Percentiles rank a stretch among this genome's conserved stretches.
These are phyloP conservation scores for Paraglomus brasilianum DNA, from an alignment of 192 early-diverging fungal genomes.

Conservation along the genomic window DNA sequence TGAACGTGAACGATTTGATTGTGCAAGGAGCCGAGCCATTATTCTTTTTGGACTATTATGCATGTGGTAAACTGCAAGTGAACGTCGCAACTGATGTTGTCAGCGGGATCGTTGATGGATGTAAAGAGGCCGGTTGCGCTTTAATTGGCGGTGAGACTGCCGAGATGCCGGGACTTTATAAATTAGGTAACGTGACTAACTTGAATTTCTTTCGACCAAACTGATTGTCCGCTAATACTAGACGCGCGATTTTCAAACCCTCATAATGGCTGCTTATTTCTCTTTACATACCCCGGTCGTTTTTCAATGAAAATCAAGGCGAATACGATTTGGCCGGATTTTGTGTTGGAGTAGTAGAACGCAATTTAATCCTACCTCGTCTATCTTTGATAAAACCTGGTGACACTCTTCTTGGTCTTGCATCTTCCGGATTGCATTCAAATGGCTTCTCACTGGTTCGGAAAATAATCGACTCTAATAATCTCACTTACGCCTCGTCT, in stretches of 20 bases:
- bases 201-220: too few species aligned
- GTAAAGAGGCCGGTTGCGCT: conserved; percentile 85
- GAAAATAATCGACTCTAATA: conserved; percentile 73
- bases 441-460: conserved; percentile 99
- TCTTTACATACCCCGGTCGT: not conserved
- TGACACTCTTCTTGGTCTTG: conserved; percentile 86
- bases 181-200: conserved; percentile 37
- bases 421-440: conserved; percentile 97
- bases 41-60: conserved; percentile 99
- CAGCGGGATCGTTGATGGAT: conserved; percentile 92
- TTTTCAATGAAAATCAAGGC: too few species aligned
- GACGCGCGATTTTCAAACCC: not conserved
- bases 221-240: not conserved
- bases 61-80: conserved; percentile 90
- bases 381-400: conserved; percentile 71
- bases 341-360: conserved; percentile 94
- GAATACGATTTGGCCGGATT: conserved; percentile 97
- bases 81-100: conserved; percentile 89
- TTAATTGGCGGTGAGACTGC: conserved; percentile 98
- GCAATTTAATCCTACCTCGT: conserved; percentile 82
- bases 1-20: conserved; percentile 98
- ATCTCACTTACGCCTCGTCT: conserved; percentile 68
- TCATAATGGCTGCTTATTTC: too few species aligned
- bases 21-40: conserved; percentile 99
- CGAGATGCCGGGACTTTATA: conserved; percentile 98